Evolutionary conservation across 495 filamentous ascomycete species (phyloP), one percentile per base, ranked within the genome.

Genomic region (Rusavskia elegans): DNA sequence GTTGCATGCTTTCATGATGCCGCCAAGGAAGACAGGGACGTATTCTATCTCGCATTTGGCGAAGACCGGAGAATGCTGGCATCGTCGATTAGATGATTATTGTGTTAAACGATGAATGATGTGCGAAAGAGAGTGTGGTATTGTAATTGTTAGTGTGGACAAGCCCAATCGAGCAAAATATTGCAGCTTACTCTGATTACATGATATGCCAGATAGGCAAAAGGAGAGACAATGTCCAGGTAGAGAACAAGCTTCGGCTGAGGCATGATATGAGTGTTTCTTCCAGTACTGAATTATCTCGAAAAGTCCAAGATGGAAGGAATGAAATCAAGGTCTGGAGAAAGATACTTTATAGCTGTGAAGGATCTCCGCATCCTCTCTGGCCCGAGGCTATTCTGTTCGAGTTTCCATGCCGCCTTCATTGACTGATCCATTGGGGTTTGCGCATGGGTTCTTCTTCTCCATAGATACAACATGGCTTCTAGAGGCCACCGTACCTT

Each of bases 181-280:
- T 25, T 27, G 17, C 20, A 5, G 27, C 30, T 25, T 21, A 40
- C 29, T 10, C 29, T 10, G 30, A 44, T 58, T 4, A 84, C 66
- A 59, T 83, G 72, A 58, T 79, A 88, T 2, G 78, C 83, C 56
- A 78, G 68, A 51, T 85, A 86, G 0, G 75, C 77, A 59, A 88
- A 87, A 7, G 84, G 84, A 59, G 76, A 81, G 29, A 87, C 75
- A 30, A 80, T 73, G 63, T 86, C 83, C 35, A 85, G 54, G 60
- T 80, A 86, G 41, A 85, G 69, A 0, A 72, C 80, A 40, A 87
- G 71, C 63, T 80, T 77, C 19, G 80, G 76, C 16, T 65, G 59
- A 46, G 44, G 5, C 44, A 46, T 46, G 23, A 46, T 42, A 9
- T 20, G 4, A 11, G 20, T 3, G 0, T 2, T 5, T 9, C 20